These are phyloP conservation scores for Xylariaceae sp. DNA, from an alignment of 2,329 filamentous ascomycete genomes.

Conservation along the genomic window DNA sequence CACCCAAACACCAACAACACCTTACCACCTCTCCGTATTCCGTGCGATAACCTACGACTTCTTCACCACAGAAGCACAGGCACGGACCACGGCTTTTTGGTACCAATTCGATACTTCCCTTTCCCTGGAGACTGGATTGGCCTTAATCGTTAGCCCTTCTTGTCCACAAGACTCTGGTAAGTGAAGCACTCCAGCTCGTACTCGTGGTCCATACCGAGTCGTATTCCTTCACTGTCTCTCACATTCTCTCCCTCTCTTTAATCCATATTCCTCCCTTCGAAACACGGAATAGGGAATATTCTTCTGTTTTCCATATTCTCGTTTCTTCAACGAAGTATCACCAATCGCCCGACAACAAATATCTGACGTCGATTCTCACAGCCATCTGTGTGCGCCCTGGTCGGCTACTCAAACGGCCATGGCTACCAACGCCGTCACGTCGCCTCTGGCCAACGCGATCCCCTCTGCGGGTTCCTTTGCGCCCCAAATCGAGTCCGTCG, in stretches of 20 bases:
- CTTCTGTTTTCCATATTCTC: not conserved
- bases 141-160: too few species aligned
- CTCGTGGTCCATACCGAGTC: too few species aligned
- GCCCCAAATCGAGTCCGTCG: conserved; percentile 50
- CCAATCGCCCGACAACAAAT: not conserved
- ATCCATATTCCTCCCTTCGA: too few species aligned
- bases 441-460: conserved; percentile 60
- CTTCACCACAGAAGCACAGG: too few species aligned
- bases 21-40: not conserved
- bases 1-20: not conserved
- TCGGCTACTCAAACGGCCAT: conserved; percentile 32
- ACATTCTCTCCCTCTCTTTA: too few species aligned
- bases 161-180: too few species aligned
- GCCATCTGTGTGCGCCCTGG: conserved; percentile 9
- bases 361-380: not conserved
- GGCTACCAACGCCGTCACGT: conserved; percentile 61
- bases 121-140: too few species aligned
- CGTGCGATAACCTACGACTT: too few species aligned
- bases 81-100: too few species aligned
- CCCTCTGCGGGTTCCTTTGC: conserved; percentile 46
- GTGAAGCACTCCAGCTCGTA: too few species aligned
- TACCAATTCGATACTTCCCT: too few species aligned
- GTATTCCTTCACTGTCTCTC: too few species aligned
- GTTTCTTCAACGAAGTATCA: not conserved
- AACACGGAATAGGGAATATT: not conserved